Evolutionary conservation across 768 basidiomycete genomes (phyloP), one percentile per base, ranked within the genome.

Genomic region (Coprinopsis marcescibilis): DNA sequence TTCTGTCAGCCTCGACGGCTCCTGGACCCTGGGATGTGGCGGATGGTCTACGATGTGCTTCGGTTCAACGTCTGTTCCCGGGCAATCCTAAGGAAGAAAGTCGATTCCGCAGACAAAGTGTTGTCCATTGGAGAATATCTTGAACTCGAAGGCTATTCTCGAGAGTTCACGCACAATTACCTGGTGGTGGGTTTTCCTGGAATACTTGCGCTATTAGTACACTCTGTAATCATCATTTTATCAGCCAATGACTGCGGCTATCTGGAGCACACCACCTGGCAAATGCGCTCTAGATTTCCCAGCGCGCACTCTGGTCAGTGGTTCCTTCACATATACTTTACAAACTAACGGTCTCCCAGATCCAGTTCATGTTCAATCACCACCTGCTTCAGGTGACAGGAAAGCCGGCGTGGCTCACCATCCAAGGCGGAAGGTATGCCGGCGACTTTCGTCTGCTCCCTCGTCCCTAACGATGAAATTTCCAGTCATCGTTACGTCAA

Each of bases 181-280:
- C 69, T 89, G 19, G 76, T 89, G 48, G 85, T 84, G 55, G 60
- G 79, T 58, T 1, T n/a, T 45, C 44, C 3, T 15, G 8, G 19
- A 20, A 2, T 23, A 14, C 39, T 33, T 25, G 3, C 7, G 26
- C 17, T n/a, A 29, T 23, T 35, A 15, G 24, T 35, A 26, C 44
- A 41, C 36, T n/a, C 35, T 33, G 19, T 50, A 41, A 45, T 49
- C 20, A 32, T 8, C 2, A n/a, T 45, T 15, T 20, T 43, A 24
- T 6, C 43, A 85, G 85, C 85, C 85, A 0, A 83, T 89, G 83
- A 85, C 83, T 6, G 85, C 84, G 1, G 81, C 83, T 2, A 80
- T 89, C 32, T 89, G 86, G 86, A 85, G 79, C 36, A 87, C 83
- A 0, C 81, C 84, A 0, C 80, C 86, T 7, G 79, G 81, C 51